Evolutionary conservation across 768 basidiomycete genomes (phyloP), one percentile per base, ranked within the genome.

Genomic region (Russula olivacea): DNA sequence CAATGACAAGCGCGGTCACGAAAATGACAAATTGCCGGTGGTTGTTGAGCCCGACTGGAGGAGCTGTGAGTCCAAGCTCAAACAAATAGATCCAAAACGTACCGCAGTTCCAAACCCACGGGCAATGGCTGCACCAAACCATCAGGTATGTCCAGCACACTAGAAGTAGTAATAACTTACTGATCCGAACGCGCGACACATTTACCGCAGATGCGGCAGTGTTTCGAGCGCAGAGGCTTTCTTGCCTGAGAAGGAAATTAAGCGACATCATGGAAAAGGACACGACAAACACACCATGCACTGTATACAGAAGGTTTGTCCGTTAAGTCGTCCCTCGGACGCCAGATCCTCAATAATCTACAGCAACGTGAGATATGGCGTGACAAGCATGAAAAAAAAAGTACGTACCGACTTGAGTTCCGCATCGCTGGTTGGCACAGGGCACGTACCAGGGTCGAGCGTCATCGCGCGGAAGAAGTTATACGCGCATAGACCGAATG

Each of bases 21-120:
- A 99, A 99, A n/a, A 96, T 72, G 30, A 98, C 77, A 76, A 99
- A 99, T 72, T 98, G 93, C 5, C 96, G 88, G 69, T 98, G 97
- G 70, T 98, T 99, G 68, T 91, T 88, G 45, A 84, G 80, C 23
- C 97, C 97, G 56, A 98, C 93, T 92, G 40, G 45, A 38, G 3
- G 17, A 36, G 10, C 55, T 58, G 34, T 71, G 60, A 25, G 63
- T 47, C 25, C 15, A 38, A 36, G 43, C 10, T 21, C 43, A 49
- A 43, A 7, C n/a, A 19, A 28, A n/a, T 15, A n/a, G 9, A 64
- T 36, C 14, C 12, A 63, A 25, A 36, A 74, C 88, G 30, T 71
- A 93, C 92, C 86, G 73, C 96, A 98, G 75, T 98, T 98, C 95
- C 95, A 99, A 17, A 98, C 87, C 97, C 97, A 99, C 1, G 96